Evolutionary conservation across 2,329 filamentous ascomycete species (phyloP).

Genomic region (Ophiosphaerella herpotricha): DNA sequence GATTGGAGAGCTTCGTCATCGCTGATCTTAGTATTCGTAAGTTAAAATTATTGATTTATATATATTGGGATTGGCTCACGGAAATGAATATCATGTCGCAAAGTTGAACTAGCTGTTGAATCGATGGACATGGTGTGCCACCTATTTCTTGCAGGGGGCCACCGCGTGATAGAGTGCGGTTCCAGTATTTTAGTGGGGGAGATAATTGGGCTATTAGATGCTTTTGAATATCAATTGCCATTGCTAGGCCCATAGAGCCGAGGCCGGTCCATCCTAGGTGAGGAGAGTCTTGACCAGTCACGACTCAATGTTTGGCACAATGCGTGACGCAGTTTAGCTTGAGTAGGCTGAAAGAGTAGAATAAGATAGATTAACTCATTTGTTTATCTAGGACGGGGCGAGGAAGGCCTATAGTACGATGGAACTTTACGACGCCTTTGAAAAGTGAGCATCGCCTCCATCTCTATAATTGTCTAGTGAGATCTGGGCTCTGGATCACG

Average conservation of each 20-base stretch:
- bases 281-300: slow-evolving; percentile 6
- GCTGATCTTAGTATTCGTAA: slow-evolving; percentile 31
- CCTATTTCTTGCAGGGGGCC: slow-evolving; percentile 34
- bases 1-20: slow-evolving; percentile 49
- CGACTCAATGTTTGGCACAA: background rate
- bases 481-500: too few species aligned
- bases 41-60: background rate
- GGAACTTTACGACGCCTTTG: too few species aligned
- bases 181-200: slow-evolving; percentile 48
- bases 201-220: slow-evolving; percentile 35
- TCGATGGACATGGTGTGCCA: slow-evolving; percentile 18
- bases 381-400: too few species aligned
- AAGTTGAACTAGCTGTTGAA: slow-evolving; percentile 21
- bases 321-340: too few species aligned
- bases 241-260: slow-evolving; percentile 57
- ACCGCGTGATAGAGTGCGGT: slow-evolving; percentile 56
- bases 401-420: too few species aligned
- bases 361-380: too few species aligned
- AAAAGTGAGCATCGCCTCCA: too few species aligned
- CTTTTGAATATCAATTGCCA: slow-evolving; percentile 57
- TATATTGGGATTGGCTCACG: slow-evolving; percentile 24
- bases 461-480: too few species aligned
- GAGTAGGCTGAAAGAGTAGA: too few species aligned
- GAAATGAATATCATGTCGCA: slow-evolving; percentile 39
- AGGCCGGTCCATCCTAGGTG: slow-evolving; percentile 47